phyloP scores from a whole-genome alignment of 345 rosid species.

The Gossypium thurberi region DNA sequence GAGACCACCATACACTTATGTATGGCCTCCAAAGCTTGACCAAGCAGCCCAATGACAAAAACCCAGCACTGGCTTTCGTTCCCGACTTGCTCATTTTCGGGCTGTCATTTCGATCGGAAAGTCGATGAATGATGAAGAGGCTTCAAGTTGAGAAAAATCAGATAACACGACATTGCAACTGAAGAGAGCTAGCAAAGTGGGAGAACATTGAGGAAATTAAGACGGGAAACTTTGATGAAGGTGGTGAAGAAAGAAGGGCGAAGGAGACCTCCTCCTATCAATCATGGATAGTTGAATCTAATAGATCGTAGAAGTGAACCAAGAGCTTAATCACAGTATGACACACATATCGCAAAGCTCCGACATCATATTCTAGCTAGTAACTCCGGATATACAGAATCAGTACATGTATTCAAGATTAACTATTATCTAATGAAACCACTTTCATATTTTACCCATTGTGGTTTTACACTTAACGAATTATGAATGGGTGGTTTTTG shows the following conservation, averaged over 20 bases:
- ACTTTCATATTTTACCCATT: too few relatives aligned
- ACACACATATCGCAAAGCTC: too few relatives aligned
- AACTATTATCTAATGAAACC: too few relatives aligned
- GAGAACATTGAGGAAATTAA: constrained; percentile 34
- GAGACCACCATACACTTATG: constrained; percentile 65
- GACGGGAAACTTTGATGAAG: neutral
- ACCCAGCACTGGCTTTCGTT: constrained; percentile 30
- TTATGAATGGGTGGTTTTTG: too few relatives aligned
- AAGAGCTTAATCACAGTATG: too few relatives aligned
- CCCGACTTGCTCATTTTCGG: constrained; percentile 82
- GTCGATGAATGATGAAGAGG: constrained; percentile 33
- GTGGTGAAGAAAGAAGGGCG: neutral
- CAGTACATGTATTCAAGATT: too few relatives aligned
- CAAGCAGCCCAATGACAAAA: constrained; percentile 24
- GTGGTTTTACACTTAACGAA: too few relatives aligned
- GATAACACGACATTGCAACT: constrained; percentile 37
- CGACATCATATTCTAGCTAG: too few relatives aligned
- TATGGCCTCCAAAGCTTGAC: constrained; percentile 35
- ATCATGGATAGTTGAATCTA: too few relatives aligned
- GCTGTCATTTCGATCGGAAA: constrained; percentile 43
- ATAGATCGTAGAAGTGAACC: too few relatives aligned
- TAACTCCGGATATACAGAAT: too few relatives aligned
- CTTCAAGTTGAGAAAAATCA: constrained; percentile 35
- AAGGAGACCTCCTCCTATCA: neutral
- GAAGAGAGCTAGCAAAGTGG: constrained; percentile 34